Base-by-base conservation (phyloP, 2,329 filamentous ascomycete species). In the Hypocrella siamensis region DNA sequence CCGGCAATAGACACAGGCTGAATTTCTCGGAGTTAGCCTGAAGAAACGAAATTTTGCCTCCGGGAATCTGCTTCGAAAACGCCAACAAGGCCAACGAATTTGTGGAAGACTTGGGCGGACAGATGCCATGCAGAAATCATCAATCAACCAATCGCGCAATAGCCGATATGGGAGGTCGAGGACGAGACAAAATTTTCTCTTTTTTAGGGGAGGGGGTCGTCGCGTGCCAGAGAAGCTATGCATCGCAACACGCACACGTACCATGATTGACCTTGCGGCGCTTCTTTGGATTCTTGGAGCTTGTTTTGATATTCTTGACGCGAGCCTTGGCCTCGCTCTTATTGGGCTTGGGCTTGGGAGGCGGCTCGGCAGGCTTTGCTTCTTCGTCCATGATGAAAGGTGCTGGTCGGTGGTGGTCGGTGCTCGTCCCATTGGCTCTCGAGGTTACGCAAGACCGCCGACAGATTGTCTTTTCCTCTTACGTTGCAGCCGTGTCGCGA, bases 261-360 rank as follows among this genome's bases (percentile, higher is more conserved):
- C 81, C 81, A 61, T 88, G 81, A 63, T 85, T 86, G 45, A 88
- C 81, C 63, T 88, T 88, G 64, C 81, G 79, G 60, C 81, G 70
- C 67, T 85, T 86, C 63, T 83, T 86, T 30, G 78, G 75, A 52
- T 73, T 80, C 55, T 69, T 66, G 42, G 17, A 24, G 15, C 3
- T 28, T 22, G 17, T 11, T 14, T 18, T 22, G 18, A 11, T 28
- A 24, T n/a, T 26, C 17, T 5, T 29, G n/a, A n/a, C 30, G 24
- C 34, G 19, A 17, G 31, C 30, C 22, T 33, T 34, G 9, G 38
- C 26, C n/a, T 32, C 38, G 14, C 26, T 12, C 32, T 25, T 43
- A 28, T 37, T 40, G 29, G 34, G 34, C 29, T 39, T 43, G 33
- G 43, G 38, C 34, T 49, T 45, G 33, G 50, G 51, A 30, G 44